Base-by-base conservation (phyloP, 1,284 basidiomycete species). In the Exobasidium rhododendri region DNA sequence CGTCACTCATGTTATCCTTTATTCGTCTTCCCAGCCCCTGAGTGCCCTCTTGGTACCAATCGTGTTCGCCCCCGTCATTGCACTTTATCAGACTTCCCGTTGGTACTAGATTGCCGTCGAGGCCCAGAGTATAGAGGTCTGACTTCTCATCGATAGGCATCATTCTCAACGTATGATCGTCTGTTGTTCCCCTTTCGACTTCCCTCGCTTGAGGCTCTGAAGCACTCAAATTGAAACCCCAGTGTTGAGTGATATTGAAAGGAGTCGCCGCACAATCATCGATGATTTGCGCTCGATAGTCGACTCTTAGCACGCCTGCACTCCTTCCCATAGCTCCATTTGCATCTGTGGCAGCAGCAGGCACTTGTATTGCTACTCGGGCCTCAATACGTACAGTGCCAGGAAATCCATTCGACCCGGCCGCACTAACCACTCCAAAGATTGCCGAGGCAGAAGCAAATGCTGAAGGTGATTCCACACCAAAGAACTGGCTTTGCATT, bases 171-270 rank as follows among this genome's bases (percentile, higher is more conserved):
- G 61, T 40, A 55, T 76, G 75, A 28, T 63, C 62, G 14, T 72
- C 73, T 1, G 69, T 62, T 14, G 49, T 62, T 20, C 52, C 46
- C n/a, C 56, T 28, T 24, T 62, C 24, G 14, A n/a, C n/a, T 14
- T 7, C 50, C 2, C 46, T 5, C 7, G 14, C 20, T 5, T 13
- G 7, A 22, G 26, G 22, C 57, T 58, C 55, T 2, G 69, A 69
- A 0, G 71, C 63, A 6, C 59, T 61, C 13, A 78, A 58, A 53
- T 77, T 70, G 65, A 78, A 78, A 49, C 71, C 73, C 75, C 75
- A 78, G 61, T 78, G 75, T 40, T 78, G 75, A n/a, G 74, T 74
- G 31, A 78, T 47, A 59, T 77, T 78, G 62, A 78, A 58, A 5
- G 75, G 75, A 17, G 75, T 78, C n/a, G 61, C 58, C 1, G 30